Percentiles rank a stretch among this genome's conserved stretches.
phyloP scores from a whole-genome alignment of 2,329 filamentous ascomycete genomes.

The Calonectria pseudoturangicola region DNA sequence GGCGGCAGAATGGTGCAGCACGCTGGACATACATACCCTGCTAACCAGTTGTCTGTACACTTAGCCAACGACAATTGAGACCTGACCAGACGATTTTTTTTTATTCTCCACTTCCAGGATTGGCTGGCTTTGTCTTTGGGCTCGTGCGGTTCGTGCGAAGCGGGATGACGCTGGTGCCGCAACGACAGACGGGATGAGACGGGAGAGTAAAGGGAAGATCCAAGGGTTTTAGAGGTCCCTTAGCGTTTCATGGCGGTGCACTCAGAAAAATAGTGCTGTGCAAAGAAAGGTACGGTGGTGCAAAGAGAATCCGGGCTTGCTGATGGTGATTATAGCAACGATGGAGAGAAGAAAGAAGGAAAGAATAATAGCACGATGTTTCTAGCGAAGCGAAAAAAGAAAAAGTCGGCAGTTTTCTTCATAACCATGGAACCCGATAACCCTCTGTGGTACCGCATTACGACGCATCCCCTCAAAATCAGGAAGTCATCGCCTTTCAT shows the following conservation, averaged over 20 bases:
- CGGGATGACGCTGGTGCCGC: conserved; percentile 29
- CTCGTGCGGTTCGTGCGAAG: conserved; percentile 29
- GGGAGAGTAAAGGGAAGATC: conserved; percentile 23
- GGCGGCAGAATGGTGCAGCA: background rate
- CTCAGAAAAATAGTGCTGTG: background rate
- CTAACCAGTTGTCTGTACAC: background rate
- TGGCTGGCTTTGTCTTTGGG: background rate
- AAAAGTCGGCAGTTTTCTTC: background rate
- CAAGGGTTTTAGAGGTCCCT: conserved; percentile 3
- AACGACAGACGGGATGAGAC: conserved; percentile 19
- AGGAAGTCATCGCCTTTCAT: conserved; percentile 12
- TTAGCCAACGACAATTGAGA: background rate
- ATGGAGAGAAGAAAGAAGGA: background rate
- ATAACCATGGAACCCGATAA: background rate
- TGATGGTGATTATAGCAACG: background rate
- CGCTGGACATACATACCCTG: background rate
- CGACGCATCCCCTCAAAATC: conserved; percentile 9
- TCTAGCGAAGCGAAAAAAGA: background rate
- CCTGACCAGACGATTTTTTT: background rate
- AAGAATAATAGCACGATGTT: background rate
- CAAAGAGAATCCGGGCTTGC: background rate
- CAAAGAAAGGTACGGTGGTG: background rate
- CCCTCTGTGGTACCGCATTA: background rate
- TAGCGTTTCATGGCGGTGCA: conserved; percentile 12
- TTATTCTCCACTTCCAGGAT: conserved; percentile 18